Conservation (phyloP, 2,329 filamentous ascomycete species). For the Aureobasidium subglaciale region DNA sequence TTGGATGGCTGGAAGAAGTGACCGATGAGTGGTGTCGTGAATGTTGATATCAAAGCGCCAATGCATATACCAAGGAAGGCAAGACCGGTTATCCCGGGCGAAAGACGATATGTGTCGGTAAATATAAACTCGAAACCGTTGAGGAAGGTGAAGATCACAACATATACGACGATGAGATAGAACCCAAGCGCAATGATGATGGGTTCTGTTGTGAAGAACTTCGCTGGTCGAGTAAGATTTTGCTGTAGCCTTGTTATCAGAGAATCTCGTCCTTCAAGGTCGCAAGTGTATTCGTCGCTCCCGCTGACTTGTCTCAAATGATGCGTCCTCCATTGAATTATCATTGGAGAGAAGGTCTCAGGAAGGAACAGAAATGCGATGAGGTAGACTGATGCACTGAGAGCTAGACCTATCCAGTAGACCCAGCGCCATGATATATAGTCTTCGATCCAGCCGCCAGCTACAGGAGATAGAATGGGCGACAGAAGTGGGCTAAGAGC, state of each 20-base stretch:
- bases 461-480: conserved; percentile 17
- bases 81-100: conserved; percentile 34
- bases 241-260: conserved; percentile 16
- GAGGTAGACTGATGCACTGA: conserved; percentile 12
- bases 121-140: conserved; percentile 45
- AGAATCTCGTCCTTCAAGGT: conserved; percentile 29
- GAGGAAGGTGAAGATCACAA: conserved; percentile 47
- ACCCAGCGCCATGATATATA: conserved; percentile 28
- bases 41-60: conserved; percentile 33
- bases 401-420: conserved; percentile 27
- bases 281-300: conserved; percentile 36
- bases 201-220: conserved; percentile 34
- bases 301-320: conserved; percentile 24
- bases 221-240: conserved; percentile 17
- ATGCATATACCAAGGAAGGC: conserved; percentile 39
- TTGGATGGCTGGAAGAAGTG: conserved; percentile 14
- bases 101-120: conserved; percentile 34
- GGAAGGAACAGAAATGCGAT: conserved; percentile 34
- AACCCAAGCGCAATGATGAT: conserved; percentile 40
- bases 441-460: conserved; percentile 18
- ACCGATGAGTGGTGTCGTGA: conserved; percentile 31
- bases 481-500: conserved; percentile 14
- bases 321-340: conserved; percentile 24
- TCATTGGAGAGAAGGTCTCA: conserved; percentile 38
- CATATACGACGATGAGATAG: conserved; percentile 46